Base-by-base conservation (phyloP, 768 basidiomycete genomes). In the Phanerochaete sordida region DNA sequence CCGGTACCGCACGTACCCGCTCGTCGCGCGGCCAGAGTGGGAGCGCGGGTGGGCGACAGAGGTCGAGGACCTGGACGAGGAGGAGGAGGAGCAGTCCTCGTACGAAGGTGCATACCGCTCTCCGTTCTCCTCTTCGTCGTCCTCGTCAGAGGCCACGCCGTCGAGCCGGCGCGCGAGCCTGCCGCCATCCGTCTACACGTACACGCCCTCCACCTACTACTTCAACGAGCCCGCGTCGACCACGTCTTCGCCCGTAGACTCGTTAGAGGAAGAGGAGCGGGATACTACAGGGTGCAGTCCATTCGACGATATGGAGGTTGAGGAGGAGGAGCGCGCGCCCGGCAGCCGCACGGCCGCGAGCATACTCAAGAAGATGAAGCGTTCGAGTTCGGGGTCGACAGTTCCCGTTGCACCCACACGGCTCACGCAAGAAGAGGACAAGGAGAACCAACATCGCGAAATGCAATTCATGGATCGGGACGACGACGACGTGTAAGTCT, bases 31-130 rank as follows among this genome's bases (percentile, higher is more conserved):
- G 24, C 68, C 68, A 19, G 56, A 57, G 21, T 70, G 70, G 69
- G 70, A 69, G 57, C 68, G 66, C 57, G 67, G 61, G 44, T 69
- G 67, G 65, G 46, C 50, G 19, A 60, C 65, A 27, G 67, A 68
- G 47, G 57, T 50, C 1, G 61, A 62, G 44, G 66, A 65, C 35
- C 57, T 63, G 21, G 69, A 71, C 48, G 68, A 64, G 33, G 70
- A 68, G 53, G 64, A 68, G 46, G 66, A 68, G 50, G 69, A 49
- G 24, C 59, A 64, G 54, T 44, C 30, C 21, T 48, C 47, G 35
- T 33, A 21, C 35, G 57, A 45, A 46, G 39, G 48, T 56, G 63
- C 57, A 15, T 44, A 37, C 56, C 47, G 50, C 39, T 57, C 60
- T 30, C 51, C 49, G 21, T 57, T 57, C 57, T 33, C 55, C 24